Evolutionary conservation across 1,284 basidiomycete species (phyloP).

Genomic region (Boletus putidus): DNA sequence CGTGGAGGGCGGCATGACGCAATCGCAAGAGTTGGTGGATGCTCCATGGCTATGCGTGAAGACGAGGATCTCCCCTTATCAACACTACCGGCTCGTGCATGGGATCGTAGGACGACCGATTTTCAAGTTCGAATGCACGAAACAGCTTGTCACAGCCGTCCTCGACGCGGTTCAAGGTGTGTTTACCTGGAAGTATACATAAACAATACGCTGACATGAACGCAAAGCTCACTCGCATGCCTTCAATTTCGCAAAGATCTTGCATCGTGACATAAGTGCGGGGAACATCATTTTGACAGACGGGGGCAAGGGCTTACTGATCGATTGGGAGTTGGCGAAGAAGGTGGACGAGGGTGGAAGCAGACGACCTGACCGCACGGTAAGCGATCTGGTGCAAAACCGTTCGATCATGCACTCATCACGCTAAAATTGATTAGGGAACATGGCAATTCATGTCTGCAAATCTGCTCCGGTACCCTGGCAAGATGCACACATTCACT

Average conservation of each 20-base stretch:
- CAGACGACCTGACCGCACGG: neutral
- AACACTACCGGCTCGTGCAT: constrained; percentile 8
- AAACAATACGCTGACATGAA: neutral
- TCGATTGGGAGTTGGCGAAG: constrained; percentile 10
- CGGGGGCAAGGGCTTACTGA: constrained; percentile 1
- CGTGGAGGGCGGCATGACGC: neutral
- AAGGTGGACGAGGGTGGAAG: neutral
- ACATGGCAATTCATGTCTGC: constrained; percentile 1
- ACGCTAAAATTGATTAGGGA: neutral
- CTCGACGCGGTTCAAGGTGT: neutral
- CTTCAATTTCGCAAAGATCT: neutral
- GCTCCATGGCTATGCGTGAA: neutral
- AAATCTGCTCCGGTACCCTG: neutral
- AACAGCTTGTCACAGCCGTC: neutral
- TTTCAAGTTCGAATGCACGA: neutral
- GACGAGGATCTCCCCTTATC: neutral
- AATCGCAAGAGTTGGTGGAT: neutral
- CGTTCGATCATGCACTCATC: neutral
- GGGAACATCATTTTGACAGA: constrained; percentile 6
- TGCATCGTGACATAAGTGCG: neutral
- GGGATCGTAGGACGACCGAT: neutral
- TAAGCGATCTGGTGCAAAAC: neutral
- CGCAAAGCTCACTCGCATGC: constrained; percentile 4
- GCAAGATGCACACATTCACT: neutral
- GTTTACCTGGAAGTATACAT: neutral